Evolutionary conservation across 805 yeast species (phyloP).

Genomic region (Tetrapisispora pingtungensis): DNA sequence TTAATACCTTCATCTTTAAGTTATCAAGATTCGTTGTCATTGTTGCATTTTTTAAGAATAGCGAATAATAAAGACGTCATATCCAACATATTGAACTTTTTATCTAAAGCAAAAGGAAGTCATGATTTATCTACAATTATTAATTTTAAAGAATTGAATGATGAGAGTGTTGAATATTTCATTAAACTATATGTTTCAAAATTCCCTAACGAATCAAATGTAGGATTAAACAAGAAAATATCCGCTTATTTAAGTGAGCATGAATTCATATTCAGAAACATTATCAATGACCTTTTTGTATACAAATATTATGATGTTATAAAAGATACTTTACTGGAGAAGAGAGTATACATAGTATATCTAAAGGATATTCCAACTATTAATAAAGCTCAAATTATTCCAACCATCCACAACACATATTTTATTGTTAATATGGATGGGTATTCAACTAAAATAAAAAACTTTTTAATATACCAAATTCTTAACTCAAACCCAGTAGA

Average conservation of each 20-base stretch:
- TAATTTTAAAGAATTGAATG: conserved; percentile 9
- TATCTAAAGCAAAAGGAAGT: conserved; percentile 4
- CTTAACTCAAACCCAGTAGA: neutral
- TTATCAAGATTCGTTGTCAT: neutral
- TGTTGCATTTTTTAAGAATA: neutral
- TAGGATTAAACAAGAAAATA: neutral
- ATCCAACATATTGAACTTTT: conserved; percentile 11
- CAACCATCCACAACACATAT: neutral
- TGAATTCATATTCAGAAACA: neutral
- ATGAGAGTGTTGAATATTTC: conserved; percentile 7
- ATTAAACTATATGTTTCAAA: conserved; percentile 5
- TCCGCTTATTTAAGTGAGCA: neutral
- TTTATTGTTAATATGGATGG: neutral
- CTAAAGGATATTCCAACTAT: neutral
- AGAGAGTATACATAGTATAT: conserved; percentile 1
- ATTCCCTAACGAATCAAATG: neutral
- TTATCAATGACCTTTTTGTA: neutral
- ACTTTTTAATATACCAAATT: neutral
- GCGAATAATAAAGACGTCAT: conserved; percentile 6
- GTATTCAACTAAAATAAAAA: neutral
- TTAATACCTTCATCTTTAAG: conserved; percentile 13
- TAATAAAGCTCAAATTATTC: neutral
- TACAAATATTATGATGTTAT: conserved; percentile 4
- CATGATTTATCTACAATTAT: conserved; percentile 6
- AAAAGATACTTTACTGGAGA: conserved; percentile 2